Evolutionary conservation across 805 yeast species (phyloP).

Genomic region (Schwanniomyces vanrijiae): DNA sequence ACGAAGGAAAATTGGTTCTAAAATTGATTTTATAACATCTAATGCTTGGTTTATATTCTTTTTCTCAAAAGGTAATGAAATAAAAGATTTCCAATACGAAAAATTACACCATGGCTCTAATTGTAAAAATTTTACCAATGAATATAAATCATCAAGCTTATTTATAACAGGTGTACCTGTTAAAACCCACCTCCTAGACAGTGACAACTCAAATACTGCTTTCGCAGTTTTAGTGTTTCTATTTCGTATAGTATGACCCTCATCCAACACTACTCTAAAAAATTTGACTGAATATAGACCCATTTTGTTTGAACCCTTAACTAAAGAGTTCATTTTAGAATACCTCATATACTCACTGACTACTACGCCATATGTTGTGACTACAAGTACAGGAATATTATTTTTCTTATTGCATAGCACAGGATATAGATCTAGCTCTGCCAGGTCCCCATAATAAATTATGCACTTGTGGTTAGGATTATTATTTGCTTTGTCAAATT

Average conservation of each 20-base stretch:
- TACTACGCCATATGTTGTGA: slow-evolving; percentile 88
- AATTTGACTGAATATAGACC: slow-evolving; percentile 75
- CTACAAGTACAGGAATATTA: slow-evolving; percentile 63
- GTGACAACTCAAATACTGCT: slow-evolving; percentile 65
- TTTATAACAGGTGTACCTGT: slow-evolving; percentile 95
- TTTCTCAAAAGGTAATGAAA: slow-evolving; percentile 80
- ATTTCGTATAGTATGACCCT: slow-evolving; percentile 87
- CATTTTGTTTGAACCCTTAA: slow-evolving; percentile 22
- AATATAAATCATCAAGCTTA: slow-evolving; percentile 80
- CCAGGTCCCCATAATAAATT: slow-evolving; percentile 74
- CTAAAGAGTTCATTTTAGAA: slow-evolving; percentile 21
- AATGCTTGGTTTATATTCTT: slow-evolving; percentile 70
- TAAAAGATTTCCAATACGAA: slow-evolving; percentile 83
- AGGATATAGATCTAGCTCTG: slow-evolving; percentile 48
- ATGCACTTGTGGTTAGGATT: slow-evolving; percentile 46
- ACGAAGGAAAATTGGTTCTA: slow-evolving; percentile 80
- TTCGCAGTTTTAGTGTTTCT: slow-evolving; percentile 75
- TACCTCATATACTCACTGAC: slow-evolving; percentile 68
- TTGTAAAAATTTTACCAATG: slow-evolving; percentile 69
- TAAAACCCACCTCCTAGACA: slow-evolving; percentile 75
- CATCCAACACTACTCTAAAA: slow-evolving; percentile 79
- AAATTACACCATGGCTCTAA: slow-evolving; percentile 91
- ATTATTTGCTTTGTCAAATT: slow-evolving; percentile 60
- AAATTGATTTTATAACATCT: slow-evolving; percentile 78
- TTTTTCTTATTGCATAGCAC: slow-evolving; percentile 37